These are phyloP conservation scores for Stagonosporopsis vannaccii DNA, from an alignment of 2,329 filamentous ascomycete genomes.

Conservation along the genomic window DNA sequence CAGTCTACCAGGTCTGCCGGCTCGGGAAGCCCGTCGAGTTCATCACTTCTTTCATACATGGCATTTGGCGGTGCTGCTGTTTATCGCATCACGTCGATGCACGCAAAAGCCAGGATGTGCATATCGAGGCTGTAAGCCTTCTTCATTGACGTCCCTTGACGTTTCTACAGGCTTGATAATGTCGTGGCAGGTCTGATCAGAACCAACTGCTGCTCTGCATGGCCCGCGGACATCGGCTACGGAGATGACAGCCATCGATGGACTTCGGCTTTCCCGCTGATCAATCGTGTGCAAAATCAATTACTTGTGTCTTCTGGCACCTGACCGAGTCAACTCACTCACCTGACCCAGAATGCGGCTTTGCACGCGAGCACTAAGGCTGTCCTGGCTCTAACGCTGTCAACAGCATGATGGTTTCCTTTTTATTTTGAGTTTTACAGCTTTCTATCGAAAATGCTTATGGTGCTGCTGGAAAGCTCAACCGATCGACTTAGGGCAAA, in stretches of 20 bases:
- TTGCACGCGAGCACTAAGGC: not conserved
- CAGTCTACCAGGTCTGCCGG: not conserved
- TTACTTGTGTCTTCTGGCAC: not conserved
- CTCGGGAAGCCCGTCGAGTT: not conserved
- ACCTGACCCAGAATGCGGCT: not conserved
- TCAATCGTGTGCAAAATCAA: not conserved
- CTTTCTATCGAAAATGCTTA: not conserved
- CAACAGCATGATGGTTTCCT: not conserved
- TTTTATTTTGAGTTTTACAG: slow-evolving; percentile 1
- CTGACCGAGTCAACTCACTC: not conserved
- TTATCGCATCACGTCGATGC: not conserved
- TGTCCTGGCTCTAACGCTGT: not conserved
- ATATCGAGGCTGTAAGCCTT: not conserved
- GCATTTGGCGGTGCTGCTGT: too few species aligned
- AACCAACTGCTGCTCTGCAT: too few species aligned
- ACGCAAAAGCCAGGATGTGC: not conserved
- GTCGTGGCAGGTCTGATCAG: too few species aligned
- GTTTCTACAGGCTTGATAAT: too few species aligned
- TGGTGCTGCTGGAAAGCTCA: not conserved
- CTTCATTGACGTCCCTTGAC: not conserved
- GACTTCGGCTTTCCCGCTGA: not conserved
- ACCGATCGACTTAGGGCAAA: not conserved
- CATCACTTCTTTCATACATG: not conserved
- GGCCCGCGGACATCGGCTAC: not conserved
- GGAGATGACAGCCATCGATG: not conserved